phyloP scores from a whole-genome alignment of 371 early-diverging fungal genomes.

The Saksenaea oblongispora region DNA sequence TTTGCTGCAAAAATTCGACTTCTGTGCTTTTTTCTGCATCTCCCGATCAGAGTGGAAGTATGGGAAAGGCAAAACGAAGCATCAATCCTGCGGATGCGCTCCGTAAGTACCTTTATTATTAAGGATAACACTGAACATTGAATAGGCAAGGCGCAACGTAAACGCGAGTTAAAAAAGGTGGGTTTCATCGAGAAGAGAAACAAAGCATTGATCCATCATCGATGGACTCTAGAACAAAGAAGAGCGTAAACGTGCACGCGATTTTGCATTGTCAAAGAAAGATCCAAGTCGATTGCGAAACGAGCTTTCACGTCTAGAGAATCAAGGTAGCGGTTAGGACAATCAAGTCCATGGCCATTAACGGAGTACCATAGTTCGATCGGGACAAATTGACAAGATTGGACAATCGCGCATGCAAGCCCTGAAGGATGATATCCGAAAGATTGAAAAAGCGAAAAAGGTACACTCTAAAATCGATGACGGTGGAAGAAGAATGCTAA shows the following conservation, averaged over 20 bases:
- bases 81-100: slow-evolving; percentile 56
- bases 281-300: slow-evolving; percentile 47
- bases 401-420: slow-evolving; percentile 45
- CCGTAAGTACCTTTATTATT: slow-evolving; percentile 30
- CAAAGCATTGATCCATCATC: neutral
- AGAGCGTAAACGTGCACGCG: slow-evolving; percentile 55
- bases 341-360: neutral
- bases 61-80: slow-evolving; percentile 49
- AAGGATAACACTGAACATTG: neutral
- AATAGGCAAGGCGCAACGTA: slow-evolving; percentile 64
- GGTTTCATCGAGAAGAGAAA: neutral
- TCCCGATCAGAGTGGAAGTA: slow-evolving; percentile 6
- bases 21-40: neutral
- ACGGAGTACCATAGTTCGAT: slow-evolving; percentile 17
- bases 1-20: neutral
- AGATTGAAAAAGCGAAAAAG: slow-evolving; percentile 57
- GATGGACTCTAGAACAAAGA: slow-evolving; percentile 56
- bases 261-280: slow-evolving; percentile 50
- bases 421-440: slow-evolving; percentile 42
- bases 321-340: slow-evolving; percentile 31
- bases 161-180: slow-evolving; percentile 69
- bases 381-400: slow-evolving; percentile 52
- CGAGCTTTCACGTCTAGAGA: slow-evolving; percentile 51
- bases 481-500: neutral
- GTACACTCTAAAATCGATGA: slow-evolving; percentile 9